Conservation (phyloP, 2,329 filamentous ascomycete species). For the Fusarium tricinctum region DNA sequence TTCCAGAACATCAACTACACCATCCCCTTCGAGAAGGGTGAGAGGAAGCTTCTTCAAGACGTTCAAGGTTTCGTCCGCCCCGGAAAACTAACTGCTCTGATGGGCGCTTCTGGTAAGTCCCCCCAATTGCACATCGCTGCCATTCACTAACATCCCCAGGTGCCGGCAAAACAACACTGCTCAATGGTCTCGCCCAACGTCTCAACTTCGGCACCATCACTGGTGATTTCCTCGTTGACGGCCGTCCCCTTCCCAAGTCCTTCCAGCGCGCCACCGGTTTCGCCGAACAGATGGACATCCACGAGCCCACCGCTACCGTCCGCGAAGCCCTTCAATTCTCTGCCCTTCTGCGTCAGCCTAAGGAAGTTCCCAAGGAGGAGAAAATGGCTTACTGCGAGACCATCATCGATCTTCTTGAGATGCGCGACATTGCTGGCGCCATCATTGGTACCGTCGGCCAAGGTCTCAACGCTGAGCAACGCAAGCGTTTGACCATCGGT, state of each 20-base stretch:
- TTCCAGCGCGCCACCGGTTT: slow-evolving; percentile 87
- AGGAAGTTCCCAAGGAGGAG: slow-evolving; percentile 68
- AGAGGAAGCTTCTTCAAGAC: slow-evolving; percentile 78
- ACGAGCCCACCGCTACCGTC: slow-evolving; percentile 75
- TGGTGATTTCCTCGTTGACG: slow-evolving; percentile 85
- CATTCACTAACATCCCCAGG: slow-evolving; percentile 39
- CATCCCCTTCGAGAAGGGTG: slow-evolving; percentile 70
- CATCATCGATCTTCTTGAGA: slow-evolving; percentile 77
- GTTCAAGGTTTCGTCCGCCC: slow-evolving; percentile 89
- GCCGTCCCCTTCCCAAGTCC: slow-evolving; percentile 76
- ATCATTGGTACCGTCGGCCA: slow-evolving; percentile 71
- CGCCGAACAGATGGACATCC: slow-evolving; percentile 75
- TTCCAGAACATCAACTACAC: slow-evolving; percentile 66
- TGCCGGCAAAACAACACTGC: slow-evolving; percentile 79
- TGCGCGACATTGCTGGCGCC: slow-evolving; percentile 75
- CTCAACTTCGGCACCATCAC: slow-evolving; percentile 81
- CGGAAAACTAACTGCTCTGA: slow-evolving; percentile 83
- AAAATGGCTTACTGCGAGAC: slow-evolving; percentile 78
- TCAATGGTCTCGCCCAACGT: slow-evolving; percentile 81
- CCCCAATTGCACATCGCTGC: rapidly evolving
- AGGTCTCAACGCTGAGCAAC: slow-evolving; percentile 72
- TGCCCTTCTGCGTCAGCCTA: slow-evolving; percentile 72
- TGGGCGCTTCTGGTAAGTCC: slow-evolving; percentile 69
- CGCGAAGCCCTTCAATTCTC: slow-evolving; percentile 76
- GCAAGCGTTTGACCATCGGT: slow-evolving; percentile 69